Conservation (phyloP, 2,329 filamentous ascomycete genomes). For the Paracorniculantispora psalliotae region DNA sequence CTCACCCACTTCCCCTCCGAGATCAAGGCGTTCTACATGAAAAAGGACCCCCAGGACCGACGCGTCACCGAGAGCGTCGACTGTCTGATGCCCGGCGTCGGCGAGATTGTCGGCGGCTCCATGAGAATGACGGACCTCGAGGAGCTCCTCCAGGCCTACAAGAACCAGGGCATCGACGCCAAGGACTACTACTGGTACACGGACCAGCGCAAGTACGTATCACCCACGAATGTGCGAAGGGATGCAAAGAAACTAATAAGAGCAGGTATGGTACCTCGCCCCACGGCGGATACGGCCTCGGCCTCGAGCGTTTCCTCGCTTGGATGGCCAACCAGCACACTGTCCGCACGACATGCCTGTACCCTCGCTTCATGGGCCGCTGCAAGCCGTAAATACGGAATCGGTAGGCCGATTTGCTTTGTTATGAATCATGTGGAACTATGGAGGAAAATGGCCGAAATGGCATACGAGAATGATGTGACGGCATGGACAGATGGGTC, state of each 20-base stretch:
- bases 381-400: conserved; percentile 63
- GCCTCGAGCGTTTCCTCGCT: conserved; percentile 71
- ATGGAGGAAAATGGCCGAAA: neutral
- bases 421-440: conserved; percentile 5
- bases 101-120: conserved; percentile 91
- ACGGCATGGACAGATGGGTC: neutral
- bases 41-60: conserved; percentile 71
- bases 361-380: conserved; percentile 74
- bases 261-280: conserved; percentile 80
- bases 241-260: neutral
- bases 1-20: conserved; percentile 94
- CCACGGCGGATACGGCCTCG: conserved; percentile 89
- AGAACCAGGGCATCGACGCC: conserved; percentile 78
- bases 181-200: conserved; percentile 97
- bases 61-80: conserved; percentile 93
- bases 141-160: conserved; percentile 83
- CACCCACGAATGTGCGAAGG: neutral
- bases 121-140: conserved; percentile 95
- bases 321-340: conserved; percentile 62
- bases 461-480: neutral
- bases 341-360: conserved; percentile 64
- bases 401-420: conserved; percentile 16
- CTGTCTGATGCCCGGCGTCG: conserved; percentile 80
- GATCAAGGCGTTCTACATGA: conserved; percentile 99
- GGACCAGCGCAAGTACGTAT: conserved; percentile 83